Percentiles rank a stretch among this genome's conserved stretches.
Evolutionary conservation across 805 yeast genomes (phyloP).

Genomic region (Cyberlindnera saturnus): DNA sequence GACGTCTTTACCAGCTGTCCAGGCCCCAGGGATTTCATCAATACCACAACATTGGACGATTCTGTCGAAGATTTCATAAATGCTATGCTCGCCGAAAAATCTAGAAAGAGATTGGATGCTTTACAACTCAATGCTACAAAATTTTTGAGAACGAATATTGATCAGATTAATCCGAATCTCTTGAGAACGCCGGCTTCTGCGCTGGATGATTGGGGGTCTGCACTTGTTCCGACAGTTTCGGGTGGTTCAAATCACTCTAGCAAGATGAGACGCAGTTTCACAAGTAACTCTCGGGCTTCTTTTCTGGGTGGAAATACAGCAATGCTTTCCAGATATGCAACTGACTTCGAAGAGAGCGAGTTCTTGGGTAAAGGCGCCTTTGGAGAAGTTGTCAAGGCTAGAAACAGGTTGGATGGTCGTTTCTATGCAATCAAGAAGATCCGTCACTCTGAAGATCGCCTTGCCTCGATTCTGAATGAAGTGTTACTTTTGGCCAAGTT

Average conservation of each 20-base stretch:
- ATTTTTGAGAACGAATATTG: slow-evolving; percentile 72
- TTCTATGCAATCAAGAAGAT: slow-evolving; percentile 93
- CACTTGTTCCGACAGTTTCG: slow-evolving; percentile 23
- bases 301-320: slow-evolving; percentile 26
- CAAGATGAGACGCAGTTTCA: slow-evolving; percentile 33
- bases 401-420: slow-evolving; percentile 90
- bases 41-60: slow-evolving; percentile 39
- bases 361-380: slow-evolving; percentile 91
- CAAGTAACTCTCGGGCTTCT: slow-evolving; percentile 31
- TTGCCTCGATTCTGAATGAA: slow-evolving; percentile 80
- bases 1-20: slow-evolving; percentile 47
- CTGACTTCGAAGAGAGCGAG: slow-evolving; percentile 94
- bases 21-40: slow-evolving; percentile 61
- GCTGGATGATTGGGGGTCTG: slow-evolving; percentile 12
- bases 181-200: slow-evolving; percentile 10
- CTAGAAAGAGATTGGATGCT: slow-evolving; percentile 74
- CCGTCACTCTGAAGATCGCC: slow-evolving; percentile 70
- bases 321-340: slow-evolving; percentile 62
- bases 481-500: slow-evolving; percentile 87
- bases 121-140: slow-evolving; percentile 79
- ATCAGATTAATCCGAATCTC: slow-evolving; percentile 26
- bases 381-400: slow-evolving; percentile 97
- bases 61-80: slow-evolving; percentile 61
- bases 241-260: slow-evolving; percentile 17
- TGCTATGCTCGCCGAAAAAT: slow-evolving; percentile 56